A percentile compares a stretch with the other conserved stretches of the same genome.
phyloP scores from a whole-genome alignment of 106 monocot species.

The Dendrobium officinale region DNA sequence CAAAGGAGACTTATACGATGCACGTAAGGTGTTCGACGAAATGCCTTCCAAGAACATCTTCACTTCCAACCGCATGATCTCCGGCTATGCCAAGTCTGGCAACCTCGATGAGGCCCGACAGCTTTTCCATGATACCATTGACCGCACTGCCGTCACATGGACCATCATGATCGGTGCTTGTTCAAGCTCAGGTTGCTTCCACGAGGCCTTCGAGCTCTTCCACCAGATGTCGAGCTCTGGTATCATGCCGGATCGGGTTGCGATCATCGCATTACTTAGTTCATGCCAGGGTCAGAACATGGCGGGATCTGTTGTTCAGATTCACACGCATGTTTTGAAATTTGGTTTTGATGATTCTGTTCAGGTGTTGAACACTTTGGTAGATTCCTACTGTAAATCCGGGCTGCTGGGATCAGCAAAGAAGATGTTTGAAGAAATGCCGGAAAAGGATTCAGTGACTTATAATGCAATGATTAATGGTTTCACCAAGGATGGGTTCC shows the following conservation, averaged over 20 bases:
- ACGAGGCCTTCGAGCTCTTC: slow-evolving; percentile 39
- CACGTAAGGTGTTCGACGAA: slow-evolving; percentile 67
- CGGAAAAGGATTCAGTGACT: slow-evolving; percentile 50
- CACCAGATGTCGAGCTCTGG: slow-evolving; percentile 34
- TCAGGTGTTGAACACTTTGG: slow-evolving; percentile 59
- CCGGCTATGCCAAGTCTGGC: slow-evolving; percentile 54
- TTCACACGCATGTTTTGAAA: slow-evolving; percentile 42
- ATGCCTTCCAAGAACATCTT: slow-evolving; percentile 61
- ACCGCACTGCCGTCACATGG: slow-evolving; percentile 65
- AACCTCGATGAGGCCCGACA: slow-evolving; percentile 33
- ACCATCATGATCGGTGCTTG: slow-evolving; percentile 76
- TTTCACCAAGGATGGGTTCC: slow-evolving; percentile 43
- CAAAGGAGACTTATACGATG: slow-evolving; percentile 20
- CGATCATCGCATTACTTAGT: slow-evolving; percentile 38
- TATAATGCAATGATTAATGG: slow-evolving; percentile 77
- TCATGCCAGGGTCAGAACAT: slow-evolving; percentile 25
- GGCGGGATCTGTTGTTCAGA: slow-evolving; percentile 24
- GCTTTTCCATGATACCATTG: slow-evolving; percentile 34
- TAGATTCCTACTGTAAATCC: slow-evolving; percentile 82
- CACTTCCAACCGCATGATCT: slow-evolving; percentile 70
- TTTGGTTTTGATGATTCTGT: slow-evolving; percentile 33
- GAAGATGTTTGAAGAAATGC: slow-evolving; percentile 37
- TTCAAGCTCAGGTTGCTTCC: slow-evolving; percentile 8
- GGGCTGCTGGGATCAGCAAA: slow-evolving; percentile 23
- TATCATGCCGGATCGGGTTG: slow-evolving; percentile 36